Percentiles rank a stretch among this genome's conserved stretches.
Evolutionary conservation across 169 alveolate species (phyloP).

Genomic region (Eimeria tenella): DNA sequence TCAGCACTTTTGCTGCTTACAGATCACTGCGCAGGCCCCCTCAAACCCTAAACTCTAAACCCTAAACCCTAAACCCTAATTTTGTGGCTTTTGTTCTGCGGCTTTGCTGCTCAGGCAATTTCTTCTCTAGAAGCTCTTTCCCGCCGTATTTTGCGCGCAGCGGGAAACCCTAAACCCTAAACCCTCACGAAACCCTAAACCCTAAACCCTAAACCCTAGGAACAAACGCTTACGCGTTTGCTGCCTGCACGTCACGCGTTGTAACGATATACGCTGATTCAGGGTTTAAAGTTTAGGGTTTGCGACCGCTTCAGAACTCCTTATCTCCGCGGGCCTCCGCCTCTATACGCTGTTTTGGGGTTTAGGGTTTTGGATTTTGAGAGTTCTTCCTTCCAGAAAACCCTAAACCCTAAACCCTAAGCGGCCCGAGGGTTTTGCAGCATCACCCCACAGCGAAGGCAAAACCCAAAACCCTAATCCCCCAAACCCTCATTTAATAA

Average conservation of each 20-base stretch:
- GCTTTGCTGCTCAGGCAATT: neutral
- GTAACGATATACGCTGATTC: neutral
- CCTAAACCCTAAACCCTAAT: neutral
- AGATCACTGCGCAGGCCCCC: neutral
- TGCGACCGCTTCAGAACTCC: no score
- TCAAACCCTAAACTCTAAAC: slow-evolving; percentile 12
- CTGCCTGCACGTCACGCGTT: neutral
- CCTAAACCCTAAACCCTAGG: slow-evolving; percentile 23
- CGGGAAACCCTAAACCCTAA: neutral
- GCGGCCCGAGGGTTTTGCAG: neutral
- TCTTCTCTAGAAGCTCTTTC: neutral
- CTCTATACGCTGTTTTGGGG: neutral
- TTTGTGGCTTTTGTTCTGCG: no score
- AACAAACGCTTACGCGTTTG: neutral
- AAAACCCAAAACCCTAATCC: neutral
- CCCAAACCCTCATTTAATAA: no score
- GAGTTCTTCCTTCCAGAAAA: neutral
- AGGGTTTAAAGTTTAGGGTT: neutral
- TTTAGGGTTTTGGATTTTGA: neutral
- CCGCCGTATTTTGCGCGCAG: neutral
- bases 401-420: no score
- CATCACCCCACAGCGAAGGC: neutral
- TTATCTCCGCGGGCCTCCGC: no score
- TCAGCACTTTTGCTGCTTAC: no score
- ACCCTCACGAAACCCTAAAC: neutral